Percentiles rank a stretch among this genome's conserved stretches.
Conservation (phyloP, 1,139 yeast species). For the Saccharomyces pastorianus region DNA sequence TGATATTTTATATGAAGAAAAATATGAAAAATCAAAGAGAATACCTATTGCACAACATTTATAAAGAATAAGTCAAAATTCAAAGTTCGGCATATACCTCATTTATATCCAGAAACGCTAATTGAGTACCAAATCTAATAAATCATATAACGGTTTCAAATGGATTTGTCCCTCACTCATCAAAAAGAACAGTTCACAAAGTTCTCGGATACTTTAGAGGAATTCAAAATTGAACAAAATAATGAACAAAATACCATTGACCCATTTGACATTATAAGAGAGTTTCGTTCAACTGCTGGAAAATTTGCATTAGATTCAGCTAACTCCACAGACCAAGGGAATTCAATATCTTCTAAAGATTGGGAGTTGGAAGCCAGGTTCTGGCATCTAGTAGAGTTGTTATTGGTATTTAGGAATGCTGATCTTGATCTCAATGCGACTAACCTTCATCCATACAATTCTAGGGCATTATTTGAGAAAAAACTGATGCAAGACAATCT, state of each 20-base stretch:
- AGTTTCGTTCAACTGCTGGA: conserved; percentile 48
- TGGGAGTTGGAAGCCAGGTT: conserved; percentile 70
- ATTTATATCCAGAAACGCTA: neutral
- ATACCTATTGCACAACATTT: no score
- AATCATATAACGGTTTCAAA: neutral
- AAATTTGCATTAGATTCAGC: conserved; percentile 33
- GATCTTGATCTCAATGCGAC: conserved; percentile 19
- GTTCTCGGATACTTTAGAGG: conserved; percentile 46
- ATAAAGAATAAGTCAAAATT: no score
- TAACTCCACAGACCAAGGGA: conserved; percentile 14
- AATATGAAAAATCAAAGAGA: neutral
- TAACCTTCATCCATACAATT: conserved; percentile 34
- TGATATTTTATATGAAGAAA: neutral
- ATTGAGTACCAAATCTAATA: neutral
- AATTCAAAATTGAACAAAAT: conserved; percentile 35
- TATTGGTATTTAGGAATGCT: conserved; percentile 43
- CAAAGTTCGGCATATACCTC: no score
- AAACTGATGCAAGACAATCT: conserved; percentile 40
- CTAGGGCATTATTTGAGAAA: conserved; percentile 49
- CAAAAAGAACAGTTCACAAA: conserved; percentile 8
- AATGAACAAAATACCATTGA: conserved; percentile 26
- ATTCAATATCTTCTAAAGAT: conserved; percentile 27
- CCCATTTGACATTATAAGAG: conserved; percentile 44
- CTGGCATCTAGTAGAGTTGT: conserved; percentile 63
- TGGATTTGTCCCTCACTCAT: neutral